phyloP scores from a whole-genome alignment of 768 basidiomycete species.

The Podaxis sp. region DNA sequence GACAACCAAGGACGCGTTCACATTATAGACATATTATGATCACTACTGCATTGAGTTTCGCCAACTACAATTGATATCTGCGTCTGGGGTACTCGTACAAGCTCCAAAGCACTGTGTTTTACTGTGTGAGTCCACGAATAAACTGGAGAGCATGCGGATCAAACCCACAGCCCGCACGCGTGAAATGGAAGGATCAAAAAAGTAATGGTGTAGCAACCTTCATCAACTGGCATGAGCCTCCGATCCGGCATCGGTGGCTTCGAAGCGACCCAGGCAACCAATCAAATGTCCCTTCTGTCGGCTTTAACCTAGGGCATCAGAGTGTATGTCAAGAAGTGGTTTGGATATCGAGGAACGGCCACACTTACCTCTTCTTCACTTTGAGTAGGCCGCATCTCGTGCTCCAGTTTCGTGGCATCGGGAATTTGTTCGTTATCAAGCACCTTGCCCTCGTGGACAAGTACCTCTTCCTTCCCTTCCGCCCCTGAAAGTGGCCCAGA shows the following conservation, averaged over 20 bases:
- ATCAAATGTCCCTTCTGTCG: conserved; percentile 11
- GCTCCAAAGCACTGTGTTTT: not conserved
- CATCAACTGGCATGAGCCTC: not conserved
- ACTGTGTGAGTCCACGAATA: not conserved
- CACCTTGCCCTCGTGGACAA: conserved; percentile 19
- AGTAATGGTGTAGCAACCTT: not conserved
- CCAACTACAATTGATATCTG: not conserved
- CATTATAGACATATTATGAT: not conserved
- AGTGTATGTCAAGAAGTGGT: not conserved
- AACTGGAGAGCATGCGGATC: not conserved
- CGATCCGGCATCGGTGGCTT: not conserved
- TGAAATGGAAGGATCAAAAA: not conserved
- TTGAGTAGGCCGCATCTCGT: conserved; percentile 20
- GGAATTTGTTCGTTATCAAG: conserved; percentile 14
- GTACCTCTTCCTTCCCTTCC: conserved; percentile 27
- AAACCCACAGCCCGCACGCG: not conserved
- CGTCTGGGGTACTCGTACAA: not conserved
- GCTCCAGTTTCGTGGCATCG: conserved; percentile 12
- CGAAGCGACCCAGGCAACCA: not conserved
- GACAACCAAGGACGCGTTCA: not conserved
- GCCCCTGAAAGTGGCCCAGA: conserved; percentile 39
- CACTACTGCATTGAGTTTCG: conserved; percentile 3
- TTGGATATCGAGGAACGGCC: not conserved
- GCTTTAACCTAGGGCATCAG: conserved; percentile 12
- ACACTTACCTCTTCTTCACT: conserved; percentile 28